A percentile compares a stretch with the other conserved stretches of the same genome.
These are phyloP conservation scores for Magnolia sinica DNA, from an alignment of 164 flowering plant genomes.

Conservation along the genomic window DNA sequence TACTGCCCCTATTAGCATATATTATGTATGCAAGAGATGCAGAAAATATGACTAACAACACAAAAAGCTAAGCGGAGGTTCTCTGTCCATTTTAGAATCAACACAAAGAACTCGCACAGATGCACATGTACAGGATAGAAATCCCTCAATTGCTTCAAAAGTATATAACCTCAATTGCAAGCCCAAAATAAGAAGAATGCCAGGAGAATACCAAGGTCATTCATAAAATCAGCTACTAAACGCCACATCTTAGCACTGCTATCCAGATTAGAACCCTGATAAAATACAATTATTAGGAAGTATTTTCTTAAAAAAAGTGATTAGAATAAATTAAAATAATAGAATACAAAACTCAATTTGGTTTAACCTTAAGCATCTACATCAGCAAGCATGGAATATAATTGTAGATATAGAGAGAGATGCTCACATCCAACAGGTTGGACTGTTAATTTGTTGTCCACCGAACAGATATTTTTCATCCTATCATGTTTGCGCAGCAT, in stretches of 20 bases:
- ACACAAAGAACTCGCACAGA: background rate
- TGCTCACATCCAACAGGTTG: no score
- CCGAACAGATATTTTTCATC: no score
- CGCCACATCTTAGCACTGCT: constrained; percentile 99
- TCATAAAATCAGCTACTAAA: constrained; percentile 96
- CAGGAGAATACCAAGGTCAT: constrained; percentile 75
- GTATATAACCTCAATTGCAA: background rate
- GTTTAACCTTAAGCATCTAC: no score
- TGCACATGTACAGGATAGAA: background rate
- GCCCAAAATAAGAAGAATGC: background rate
- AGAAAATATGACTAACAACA: background rate
- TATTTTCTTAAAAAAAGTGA: background rate
- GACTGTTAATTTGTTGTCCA: no score
- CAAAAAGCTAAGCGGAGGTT: background rate
- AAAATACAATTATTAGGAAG: background rate
- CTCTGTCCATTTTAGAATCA: background rate
- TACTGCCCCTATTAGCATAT: background rate
- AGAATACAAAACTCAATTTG: no score
- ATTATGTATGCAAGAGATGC: background rate
- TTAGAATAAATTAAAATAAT: no score
- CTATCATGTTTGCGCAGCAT: no score
- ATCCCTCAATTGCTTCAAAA: background rate
- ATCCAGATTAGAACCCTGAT: constrained; percentile 77
- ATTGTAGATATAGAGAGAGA: no score
- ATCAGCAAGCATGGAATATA: no score